Evolutionary conservation across 306 rosid species (phyloP), one percentile per base, ranked within the genome.

Genomic region (Vigna hirtella): DNA sequence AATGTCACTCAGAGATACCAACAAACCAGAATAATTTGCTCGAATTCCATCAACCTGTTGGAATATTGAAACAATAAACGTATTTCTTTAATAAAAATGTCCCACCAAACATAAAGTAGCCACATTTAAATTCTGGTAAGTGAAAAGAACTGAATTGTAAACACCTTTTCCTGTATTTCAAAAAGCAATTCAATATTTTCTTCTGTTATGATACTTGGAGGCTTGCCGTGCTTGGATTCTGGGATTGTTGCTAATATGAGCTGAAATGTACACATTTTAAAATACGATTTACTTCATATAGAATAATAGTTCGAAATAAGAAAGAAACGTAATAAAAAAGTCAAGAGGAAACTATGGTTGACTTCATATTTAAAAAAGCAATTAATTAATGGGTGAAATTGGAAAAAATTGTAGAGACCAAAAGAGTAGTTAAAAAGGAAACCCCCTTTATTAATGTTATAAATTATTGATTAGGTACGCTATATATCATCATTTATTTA

Each of bases 131-230:
- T 63, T 72, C 63, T 64, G 53, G 51, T 51, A 73, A 76, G 42
- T 53, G 38, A 76, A 74, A 82, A 63, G 43, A 63, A 73, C 82
- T 32, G 20, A 77, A 70, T 77, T n/a, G 42, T 38, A 55, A 79
- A 75, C 82, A 94, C 98, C 98, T 94, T 94, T 70, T 85, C 72
- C 83, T 94, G 98, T 80, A 94, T 87, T 72, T 92, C 87, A 5
- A 94, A 94, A 83, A 94, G 98, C 79, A 94, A 87, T 80, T 81
- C 86, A 77, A 94, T 92, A 85, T 94, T 94, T 69, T 86, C 97
- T 68, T 92, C 98, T 4, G 94, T 87, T 50, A 94, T 84, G 76
- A 94, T 92, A 83, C 98, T 86, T 2, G 97, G 91, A 18, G 87
- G 85, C 78, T 85, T 89, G 50, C 83, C 91, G 62, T 87, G 76